Evolutionary conservation across 805 yeast species (phyloP).

Genomic region (Limtongia smithiae): DNA sequence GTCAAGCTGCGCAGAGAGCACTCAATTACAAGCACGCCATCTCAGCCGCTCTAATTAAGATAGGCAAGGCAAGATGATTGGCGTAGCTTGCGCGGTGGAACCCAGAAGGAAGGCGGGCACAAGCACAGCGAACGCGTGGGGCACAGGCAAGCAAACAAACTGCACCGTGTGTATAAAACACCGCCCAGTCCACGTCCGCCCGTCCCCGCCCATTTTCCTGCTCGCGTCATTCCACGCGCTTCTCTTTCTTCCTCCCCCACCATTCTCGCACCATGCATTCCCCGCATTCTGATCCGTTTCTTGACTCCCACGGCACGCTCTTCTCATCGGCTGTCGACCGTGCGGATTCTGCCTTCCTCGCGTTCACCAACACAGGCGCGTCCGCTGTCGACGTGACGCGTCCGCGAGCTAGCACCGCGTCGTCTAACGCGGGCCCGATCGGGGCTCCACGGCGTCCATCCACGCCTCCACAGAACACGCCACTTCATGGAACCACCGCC

Average conservation of each 20-base stretch:
- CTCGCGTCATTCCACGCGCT: not conserved
- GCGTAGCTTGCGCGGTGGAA: too few relatives aligned
- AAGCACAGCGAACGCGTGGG: too few relatives aligned
- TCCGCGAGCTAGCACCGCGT: not conserved
- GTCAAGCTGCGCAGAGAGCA: too few relatives aligned
- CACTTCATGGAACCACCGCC: not conserved
- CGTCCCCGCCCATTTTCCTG: not conserved
- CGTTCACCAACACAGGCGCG: not conserved
- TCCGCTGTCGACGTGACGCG: not conserved
- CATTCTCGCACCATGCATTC: not conserved
- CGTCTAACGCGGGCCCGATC: slow-evolving; percentile 1
- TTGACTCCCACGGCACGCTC: not conserved
- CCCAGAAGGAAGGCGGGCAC: too few relatives aligned
- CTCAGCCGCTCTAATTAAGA: too few relatives aligned
- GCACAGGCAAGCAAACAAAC: too few relatives aligned
- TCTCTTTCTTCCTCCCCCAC: slow-evolving; percentile 2
- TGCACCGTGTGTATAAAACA: too few relatives aligned
- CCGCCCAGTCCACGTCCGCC: not conserved
- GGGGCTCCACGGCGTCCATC: not conserved
- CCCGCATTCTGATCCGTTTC: not conserved
- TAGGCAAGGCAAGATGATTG: too few relatives aligned
- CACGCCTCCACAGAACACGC: not conserved
- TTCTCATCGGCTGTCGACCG: not conserved
- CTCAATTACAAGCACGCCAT: too few relatives aligned
- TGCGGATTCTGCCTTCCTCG: not conserved